Conservation (phyloP, 75 land plant species). For the Isoetes taiwanensis region DNA sequence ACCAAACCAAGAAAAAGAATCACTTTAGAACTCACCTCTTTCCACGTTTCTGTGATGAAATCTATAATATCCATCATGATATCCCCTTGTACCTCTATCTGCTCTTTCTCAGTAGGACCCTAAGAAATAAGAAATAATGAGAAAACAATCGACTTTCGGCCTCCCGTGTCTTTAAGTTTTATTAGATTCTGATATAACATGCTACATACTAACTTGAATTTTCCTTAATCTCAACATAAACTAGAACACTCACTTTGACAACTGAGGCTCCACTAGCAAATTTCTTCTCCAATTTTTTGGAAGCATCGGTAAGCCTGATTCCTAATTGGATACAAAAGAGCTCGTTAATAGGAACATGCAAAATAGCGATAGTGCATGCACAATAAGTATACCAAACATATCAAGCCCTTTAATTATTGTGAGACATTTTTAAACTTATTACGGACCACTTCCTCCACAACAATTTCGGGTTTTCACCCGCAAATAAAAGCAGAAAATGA, state of each 20-base stretch:
- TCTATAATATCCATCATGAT: conserved; percentile 82
- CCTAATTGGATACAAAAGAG: too few relatives aligned
- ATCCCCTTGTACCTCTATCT: conserved; percentile 97
- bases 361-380: too few relatives aligned
- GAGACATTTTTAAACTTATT: conserved; percentile 90
- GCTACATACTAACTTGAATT: too few relatives aligned
- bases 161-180: too few relatives aligned
- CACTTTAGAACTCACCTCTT: conserved; percentile 42
- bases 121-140: too few relatives aligned
- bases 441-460: conserved; percentile 87
- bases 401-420: conserved; percentile 94
- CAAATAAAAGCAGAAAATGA: too few relatives aligned
- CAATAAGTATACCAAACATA: conserved; percentile 86
- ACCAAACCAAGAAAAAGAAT: neutral
- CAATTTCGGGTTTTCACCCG: conserved; percentile 90
- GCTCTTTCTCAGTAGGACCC: conserved; percentile 99
- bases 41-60: conserved; percentile 86
- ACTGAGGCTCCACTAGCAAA: conserved; percentile 99
- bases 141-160: too few relatives aligned
- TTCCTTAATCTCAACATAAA: too few relatives aligned
- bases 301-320: conserved; percentile 83
- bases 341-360: too few relatives aligned
- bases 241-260: conserved; percentile 62
- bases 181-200: too few relatives aligned
- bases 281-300: conserved; percentile 96